A percentile compares a stretch with the other conserved stretches of the same genome.
phyloP scores from a whole-genome alignment of 108 stramenopile genomes.

The Nitzschia sp. region DNA sequence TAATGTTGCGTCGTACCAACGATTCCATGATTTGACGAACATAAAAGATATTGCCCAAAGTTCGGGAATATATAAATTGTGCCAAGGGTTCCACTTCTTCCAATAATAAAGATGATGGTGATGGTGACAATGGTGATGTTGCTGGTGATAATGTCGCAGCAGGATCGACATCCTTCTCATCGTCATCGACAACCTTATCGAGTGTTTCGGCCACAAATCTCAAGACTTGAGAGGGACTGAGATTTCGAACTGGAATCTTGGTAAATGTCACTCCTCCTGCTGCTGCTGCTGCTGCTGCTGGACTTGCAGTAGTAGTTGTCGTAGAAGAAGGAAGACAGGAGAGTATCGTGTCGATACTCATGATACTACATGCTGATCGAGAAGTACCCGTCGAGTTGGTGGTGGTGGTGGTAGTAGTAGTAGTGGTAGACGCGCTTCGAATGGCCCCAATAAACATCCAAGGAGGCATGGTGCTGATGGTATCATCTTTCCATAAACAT shows the following conservation, averaged over 20 bases:
- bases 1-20: slow-evolving; percentile 45
- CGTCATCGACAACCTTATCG: neutral
- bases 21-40: slow-evolving; percentile 40
- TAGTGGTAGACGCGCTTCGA: slow-evolving; percentile 23
- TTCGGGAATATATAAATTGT: slow-evolving; percentile 23
- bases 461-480: slow-evolving; percentile 15
- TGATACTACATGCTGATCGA: too few relatives aligned
- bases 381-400: too few relatives aligned
- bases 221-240: neutral
- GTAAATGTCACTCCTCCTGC: neutral
- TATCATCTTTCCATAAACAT: neutral
- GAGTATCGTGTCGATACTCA: too few relatives aligned
- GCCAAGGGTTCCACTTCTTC: slow-evolving; percentile 14
- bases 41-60: slow-evolving; percentile 39
- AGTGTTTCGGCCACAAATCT: neutral
- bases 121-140: neutral
- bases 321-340: neutral
- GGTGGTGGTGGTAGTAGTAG: neutral
- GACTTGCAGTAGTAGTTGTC: neutral
- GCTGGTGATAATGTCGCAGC: too few relatives aligned
- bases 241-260: neutral
- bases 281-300: neutral
- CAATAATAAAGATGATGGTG: neutral
- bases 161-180: too few relatives aligned
- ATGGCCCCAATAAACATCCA: slow-evolving; percentile 20